Conservation (phyloP, 257 asterid genomes). For the Perilla frutescens region DNA sequence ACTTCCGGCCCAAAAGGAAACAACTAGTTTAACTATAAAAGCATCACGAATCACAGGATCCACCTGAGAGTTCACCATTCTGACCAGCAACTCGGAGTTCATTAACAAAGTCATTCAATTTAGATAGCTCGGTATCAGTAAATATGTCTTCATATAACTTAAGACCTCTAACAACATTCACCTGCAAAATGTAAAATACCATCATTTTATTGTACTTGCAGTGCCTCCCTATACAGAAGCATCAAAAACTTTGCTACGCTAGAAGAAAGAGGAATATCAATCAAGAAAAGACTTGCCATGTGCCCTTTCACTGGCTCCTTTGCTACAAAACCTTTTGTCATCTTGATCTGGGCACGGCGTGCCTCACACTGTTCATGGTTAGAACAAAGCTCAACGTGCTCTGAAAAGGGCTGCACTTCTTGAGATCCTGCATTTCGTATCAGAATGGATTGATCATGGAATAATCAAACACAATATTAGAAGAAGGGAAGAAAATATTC, state of each 20-base stretch:
- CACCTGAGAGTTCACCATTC: slow-evolving; percentile 99
- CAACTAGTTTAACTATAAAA: slow-evolving; percentile 76
- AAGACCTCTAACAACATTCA: slow-evolving; percentile 94
- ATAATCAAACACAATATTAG: neutral
- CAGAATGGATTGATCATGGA: slow-evolving; percentile 15
- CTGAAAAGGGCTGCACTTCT: slow-evolving; percentile 65
- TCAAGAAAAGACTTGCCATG: slow-evolving; percentile 61
- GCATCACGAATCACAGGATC: slow-evolving; percentile 88
- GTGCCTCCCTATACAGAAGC: neutral
- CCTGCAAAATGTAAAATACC: slow-evolving; percentile 50
- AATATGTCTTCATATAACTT: slow-evolving; percentile 85
- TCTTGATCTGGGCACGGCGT: slow-evolving; percentile 73
- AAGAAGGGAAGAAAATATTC: slow-evolving; percentile 17
- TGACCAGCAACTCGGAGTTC: slow-evolving; percentile 94
- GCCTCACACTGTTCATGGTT: slow-evolving; percentile 84
- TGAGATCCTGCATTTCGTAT: slow-evolving; percentile 69
- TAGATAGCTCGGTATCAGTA: slow-evolving; percentile 74
- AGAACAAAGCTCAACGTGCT: slow-evolving; percentile 67
- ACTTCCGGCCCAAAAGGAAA: slow-evolving; percentile 82
- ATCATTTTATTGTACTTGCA: slow-evolving; percentile 20
- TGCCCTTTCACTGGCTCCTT: slow-evolving; percentile 93
- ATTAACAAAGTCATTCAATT: slow-evolving; percentile 77
- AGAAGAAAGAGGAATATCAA: neutral
- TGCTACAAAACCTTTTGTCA: slow-evolving; percentile 84
- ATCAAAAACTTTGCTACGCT: neutral